Evolutionary conservation across 805 yeast genomes (phyloP).

Genomic region (Grigorovia jiainica): DNA sequence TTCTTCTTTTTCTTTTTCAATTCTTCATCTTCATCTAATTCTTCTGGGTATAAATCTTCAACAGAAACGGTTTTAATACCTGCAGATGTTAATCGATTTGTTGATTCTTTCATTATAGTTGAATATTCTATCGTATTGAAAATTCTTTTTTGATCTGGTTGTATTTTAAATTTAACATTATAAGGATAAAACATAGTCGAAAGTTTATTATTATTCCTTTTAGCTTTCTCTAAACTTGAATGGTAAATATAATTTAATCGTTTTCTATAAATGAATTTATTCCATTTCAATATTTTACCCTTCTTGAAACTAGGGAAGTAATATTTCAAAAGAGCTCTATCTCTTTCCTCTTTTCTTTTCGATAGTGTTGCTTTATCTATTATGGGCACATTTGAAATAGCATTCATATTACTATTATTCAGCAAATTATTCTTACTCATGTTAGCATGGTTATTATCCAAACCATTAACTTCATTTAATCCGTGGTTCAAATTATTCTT

Average conservation of each 20-base stretch:
- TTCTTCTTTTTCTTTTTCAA: constrained; percentile 11
- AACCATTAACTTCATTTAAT: neutral
- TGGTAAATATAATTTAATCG: constrained; percentile 33
- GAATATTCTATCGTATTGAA: constrained; percentile 27
- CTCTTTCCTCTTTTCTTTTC: constrained; percentile 23
- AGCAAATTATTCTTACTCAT: neutral
- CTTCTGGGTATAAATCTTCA: constrained; percentile 16
- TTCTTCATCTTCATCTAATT: constrained; percentile 10
- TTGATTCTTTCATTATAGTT: constrained; percentile 3
- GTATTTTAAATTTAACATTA: constrained; percentile 43
- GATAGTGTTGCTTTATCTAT: constrained; percentile 3
- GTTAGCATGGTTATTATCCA: neutral
- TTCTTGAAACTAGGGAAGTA: constrained; percentile 46
- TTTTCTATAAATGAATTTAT: constrained; percentile 40
- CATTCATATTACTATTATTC: too few relatives aligned
- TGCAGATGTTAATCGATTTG: constrained; percentile 3
- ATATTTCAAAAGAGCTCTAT: constrained; percentile 32
- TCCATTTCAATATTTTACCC: constrained; percentile 45
- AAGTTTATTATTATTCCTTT: neutral
- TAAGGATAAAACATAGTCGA: constrained; percentile 36
- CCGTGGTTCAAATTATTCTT: neutral
- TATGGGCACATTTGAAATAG: neutral
- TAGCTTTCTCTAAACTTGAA: constrained; percentile 8
- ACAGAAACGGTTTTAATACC: constrained; percentile 16
- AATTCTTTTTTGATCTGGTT: constrained; percentile 40